Evolutionary conservation across 1,284 basidiomycete genomes (phyloP), one percentile per base, ranked within the genome.

Genomic region (Sanghuangporus baumii): DNA sequence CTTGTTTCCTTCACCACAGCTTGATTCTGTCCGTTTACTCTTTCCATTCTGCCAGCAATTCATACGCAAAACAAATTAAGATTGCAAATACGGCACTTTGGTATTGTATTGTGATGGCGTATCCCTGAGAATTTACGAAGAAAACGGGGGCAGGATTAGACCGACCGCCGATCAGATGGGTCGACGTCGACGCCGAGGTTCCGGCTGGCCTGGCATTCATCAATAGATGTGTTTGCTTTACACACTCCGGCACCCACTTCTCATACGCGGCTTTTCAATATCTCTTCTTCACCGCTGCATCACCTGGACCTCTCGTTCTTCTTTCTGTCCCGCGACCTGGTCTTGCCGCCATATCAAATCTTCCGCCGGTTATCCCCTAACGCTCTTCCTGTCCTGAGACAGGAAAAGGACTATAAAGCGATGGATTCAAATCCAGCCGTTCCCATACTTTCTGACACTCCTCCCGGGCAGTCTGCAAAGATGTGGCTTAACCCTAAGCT

Each of bases 401-500:
- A n/a, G 43, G 23, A 34, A 41, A 23, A 16, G 6, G 4, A 12
- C 23, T 55, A 56, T 56, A 56, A 57, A 62, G 16, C 47, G n/a
- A 62, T 58, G 61, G 61, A 64, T 34, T 55, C 58, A 23, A 64
- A 23, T 36, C 7, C 52, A 26, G 18, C 14, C 34, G 36, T 51
- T 48, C 52, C 62, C 26, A 34, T 51, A 31, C 36, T 50, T 40
- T 41, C 63, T 31, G 37, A 26, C n/a, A 58, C 63, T 37, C 59
- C 59, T 56, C 43, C 63, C 36, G 54, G 34, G 2, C 55, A 61
- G 40, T 56, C 50, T 51, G 54, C 64, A 11, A 59, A 37, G 18
- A 65, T 65, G 64, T 59, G 41, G 61, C 61, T 62, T 31, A 63
- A 62, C 38, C 60, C 60, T 11, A 65, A 62, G 64, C 52, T 62